phyloP scores from a whole-genome alignment of 805 yeast genomes.

The Tetrapisispora pingtungensis region DNA sequence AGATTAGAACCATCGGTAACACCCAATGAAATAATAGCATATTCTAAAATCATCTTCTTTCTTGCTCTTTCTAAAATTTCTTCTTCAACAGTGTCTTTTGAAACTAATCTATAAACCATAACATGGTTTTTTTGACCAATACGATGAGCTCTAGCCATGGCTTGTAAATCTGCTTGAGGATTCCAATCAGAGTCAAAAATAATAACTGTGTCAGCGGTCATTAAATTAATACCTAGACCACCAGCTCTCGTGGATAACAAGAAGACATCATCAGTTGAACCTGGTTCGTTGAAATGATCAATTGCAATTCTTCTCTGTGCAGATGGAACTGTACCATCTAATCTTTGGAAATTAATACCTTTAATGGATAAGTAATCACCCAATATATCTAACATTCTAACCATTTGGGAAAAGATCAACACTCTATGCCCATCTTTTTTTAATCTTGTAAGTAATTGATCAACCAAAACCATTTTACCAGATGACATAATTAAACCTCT shows the following conservation, averaged over 20 bases:
- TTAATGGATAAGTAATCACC: constrained; percentile 87
- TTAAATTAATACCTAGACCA: constrained; percentile 93
- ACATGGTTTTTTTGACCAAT: constrained; percentile 99
- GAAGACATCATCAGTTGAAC: constrained; percentile 83
- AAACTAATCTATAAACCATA: constrained; percentile 93
- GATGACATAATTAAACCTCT: constrained; percentile 95
- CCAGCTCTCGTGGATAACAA: constrained; percentile 94
- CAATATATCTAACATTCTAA: constrained; percentile 83
- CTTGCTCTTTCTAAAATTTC: constrained; percentile 94
- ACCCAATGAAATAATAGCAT: constrained; percentile 94
- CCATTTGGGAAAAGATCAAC: constrained; percentile 94
- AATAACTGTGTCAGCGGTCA: constrained; percentile 98
- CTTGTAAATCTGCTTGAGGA: constrained; percentile 98
- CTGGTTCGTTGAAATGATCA: constrained; percentile 93
- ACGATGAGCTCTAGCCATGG: constrained; percentile 99
- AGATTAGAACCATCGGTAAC: constrained; percentile 60
- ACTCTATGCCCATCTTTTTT: constrained; percentile 94
- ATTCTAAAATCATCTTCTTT: constrained; percentile 95
- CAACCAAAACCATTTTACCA: constrained; percentile 95
- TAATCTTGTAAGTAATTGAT: constrained; percentile 74
- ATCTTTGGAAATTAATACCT: constrained; percentile 80
- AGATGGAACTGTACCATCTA: constrained; percentile 95
- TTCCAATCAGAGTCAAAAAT: constrained; percentile 99
- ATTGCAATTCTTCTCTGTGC: constrained; percentile 88
- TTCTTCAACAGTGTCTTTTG: constrained; percentile 96